These are phyloP conservation scores for Trametes elegans DNA, from an alignment of 768 basidiomycete species.

Conservation along the genomic window DNA sequence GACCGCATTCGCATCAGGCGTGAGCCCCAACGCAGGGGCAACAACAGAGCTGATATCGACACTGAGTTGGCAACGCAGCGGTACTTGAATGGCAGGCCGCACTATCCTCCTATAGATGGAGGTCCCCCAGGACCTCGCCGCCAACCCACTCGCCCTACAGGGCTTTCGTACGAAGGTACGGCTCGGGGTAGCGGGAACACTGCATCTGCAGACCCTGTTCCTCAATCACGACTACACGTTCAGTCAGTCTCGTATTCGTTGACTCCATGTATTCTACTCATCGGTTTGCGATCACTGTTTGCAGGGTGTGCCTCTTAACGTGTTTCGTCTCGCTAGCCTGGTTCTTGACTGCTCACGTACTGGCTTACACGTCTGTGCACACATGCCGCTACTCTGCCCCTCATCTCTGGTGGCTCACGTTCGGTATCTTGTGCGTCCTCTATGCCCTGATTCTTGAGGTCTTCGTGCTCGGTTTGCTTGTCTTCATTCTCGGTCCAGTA, in stretches of 20 bases:
- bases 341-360: conserved; percentile 79
- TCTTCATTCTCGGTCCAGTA: conserved; percentile 78
- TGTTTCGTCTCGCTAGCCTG: conserved; percentile 75
- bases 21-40: background rate
- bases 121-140: background rate
- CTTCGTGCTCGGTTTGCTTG: conserved; percentile 67
- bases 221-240: conserved; percentile 29
- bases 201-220: conserved; percentile 3
- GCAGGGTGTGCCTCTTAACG: conserved; percentile 59
- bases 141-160: background rate
- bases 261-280: background rate
- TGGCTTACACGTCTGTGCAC: conserved; percentile 73
- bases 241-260: conserved; percentile 21
- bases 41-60: conserved; percentile 8
- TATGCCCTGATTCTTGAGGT: conserved; percentile 75
- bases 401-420: conserved; percentile 85
- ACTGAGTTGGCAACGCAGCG: conserved; percentile 26
- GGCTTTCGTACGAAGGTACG: conserved; percentile 11
- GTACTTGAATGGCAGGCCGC: conserved; percentile 19
- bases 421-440: conserved; percentile 76
- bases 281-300: background rate
- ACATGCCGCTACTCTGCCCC: conserved; percentile 74
- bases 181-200: background rate
- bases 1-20: background rate
- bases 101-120: background rate